Percentiles rank a stretch among this genome's conserved stretches.
phyloP scores from a whole-genome alignment of 2,329 filamentous ascomycete genomes.

The Aureobasidium namibiae region DNA sequence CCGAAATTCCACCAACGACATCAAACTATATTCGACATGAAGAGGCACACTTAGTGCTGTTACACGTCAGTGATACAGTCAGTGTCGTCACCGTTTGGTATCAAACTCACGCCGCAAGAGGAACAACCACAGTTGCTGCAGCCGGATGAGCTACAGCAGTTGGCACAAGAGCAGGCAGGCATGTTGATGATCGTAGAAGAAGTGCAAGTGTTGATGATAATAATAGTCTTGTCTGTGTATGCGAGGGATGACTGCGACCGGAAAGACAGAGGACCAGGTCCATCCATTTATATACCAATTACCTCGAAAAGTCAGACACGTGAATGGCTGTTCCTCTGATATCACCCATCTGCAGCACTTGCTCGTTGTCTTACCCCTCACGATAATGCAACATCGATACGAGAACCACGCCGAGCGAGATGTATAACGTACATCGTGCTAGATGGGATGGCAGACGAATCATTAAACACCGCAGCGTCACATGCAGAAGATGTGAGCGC shows the following conservation, averaged over 20 bases:
- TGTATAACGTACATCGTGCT: neutral
- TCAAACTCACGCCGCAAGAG: neutral
- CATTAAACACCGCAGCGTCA: neutral
- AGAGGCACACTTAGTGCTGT: neutral
- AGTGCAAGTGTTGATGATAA: neutral
- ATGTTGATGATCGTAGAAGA: neutral
- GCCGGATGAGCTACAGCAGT: slow-evolving; percentile 3
- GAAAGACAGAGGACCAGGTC: neutral
- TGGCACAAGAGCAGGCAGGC: slow-evolving; percentile 11
- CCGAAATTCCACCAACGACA: neutral
- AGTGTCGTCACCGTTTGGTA: neutral
- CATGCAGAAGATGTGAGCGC: neutral
- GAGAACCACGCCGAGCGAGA: neutral
- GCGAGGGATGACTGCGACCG: no score
- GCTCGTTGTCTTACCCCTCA: neutral
- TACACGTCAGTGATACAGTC: neutral
- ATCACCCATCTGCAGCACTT: neutral
- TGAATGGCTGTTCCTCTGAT: neutral
- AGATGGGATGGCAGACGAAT: neutral
- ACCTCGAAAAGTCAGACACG: neutral
- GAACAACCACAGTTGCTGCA: slow-evolving; percentile 7
- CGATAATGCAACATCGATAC: neutral
- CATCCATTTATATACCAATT: neutral
- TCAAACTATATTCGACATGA: neutral
- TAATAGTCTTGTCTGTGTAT: neutral